Evolutionary conservation across 2,329 filamentous ascomycete genomes (phyloP).

Genomic region (Neopestalotiopsis sp.): DNA sequence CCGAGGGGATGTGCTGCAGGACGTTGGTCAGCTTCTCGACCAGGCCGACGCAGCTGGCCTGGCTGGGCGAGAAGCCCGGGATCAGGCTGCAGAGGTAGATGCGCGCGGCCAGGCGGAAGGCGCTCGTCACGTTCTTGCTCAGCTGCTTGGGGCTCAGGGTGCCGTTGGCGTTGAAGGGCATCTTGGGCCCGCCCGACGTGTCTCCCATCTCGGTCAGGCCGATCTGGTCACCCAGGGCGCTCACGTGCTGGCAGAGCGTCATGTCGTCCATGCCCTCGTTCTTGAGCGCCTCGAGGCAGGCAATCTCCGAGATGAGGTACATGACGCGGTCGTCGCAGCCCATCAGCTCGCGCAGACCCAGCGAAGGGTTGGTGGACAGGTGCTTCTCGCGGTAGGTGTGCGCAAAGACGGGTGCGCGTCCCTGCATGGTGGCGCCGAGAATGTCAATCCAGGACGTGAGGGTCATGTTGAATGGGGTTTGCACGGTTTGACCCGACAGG

Average conservation of each 20-base stretch:
- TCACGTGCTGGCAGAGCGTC: constrained; percentile 86
- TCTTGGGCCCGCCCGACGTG: constrained; percentile 53
- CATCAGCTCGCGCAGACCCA: constrained; percentile 91
- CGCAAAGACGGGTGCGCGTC: constrained; percentile 84
- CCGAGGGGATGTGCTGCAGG: constrained; percentile 82
- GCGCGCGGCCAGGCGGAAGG: constrained; percentile 90
- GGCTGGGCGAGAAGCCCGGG: constrained; percentile 80
- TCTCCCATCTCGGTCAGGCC: constrained; percentile 76
- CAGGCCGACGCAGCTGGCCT: constrained; percentile 76
- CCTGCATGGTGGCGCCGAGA: constrained; percentile 89
- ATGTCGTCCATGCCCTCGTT: constrained; percentile 83
- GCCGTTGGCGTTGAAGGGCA: constrained; percentile 71
- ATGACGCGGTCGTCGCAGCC: constrained; percentile 97
- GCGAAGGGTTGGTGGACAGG: constrained; percentile 65
- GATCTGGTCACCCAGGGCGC: constrained; percentile 86
- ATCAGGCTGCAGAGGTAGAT: constrained; percentile 98
- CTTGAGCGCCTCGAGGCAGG: constrained; percentile 91
- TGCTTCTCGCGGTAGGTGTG: constrained; percentile 97
- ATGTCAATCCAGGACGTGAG: constrained; percentile 96
- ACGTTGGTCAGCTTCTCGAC: constrained; percentile 78
- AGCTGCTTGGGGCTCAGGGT: constrained; percentile 83
- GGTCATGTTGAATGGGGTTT: constrained; percentile 93
- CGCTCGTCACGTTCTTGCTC: constrained; percentile 84
- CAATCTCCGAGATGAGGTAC: constrained; percentile 97
- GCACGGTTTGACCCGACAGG: constrained; percentile 61